Evolutionary conservation across 2,329 filamentous ascomycete species (phyloP), one percentile per base, ranked within the genome.

Genomic region (Pseudogymnoascus sp.): DNA sequence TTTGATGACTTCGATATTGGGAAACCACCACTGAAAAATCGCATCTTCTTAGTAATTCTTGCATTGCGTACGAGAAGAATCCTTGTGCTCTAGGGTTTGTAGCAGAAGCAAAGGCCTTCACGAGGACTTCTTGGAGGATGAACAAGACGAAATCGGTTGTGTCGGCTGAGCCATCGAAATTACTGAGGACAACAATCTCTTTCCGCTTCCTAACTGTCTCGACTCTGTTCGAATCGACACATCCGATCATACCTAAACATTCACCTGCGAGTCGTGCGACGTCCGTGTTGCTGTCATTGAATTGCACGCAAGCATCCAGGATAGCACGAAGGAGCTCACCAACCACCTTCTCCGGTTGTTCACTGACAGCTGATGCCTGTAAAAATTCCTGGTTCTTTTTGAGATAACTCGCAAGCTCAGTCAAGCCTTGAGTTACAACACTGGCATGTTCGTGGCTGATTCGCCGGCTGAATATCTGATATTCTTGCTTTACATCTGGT

Each of bases 31-130:
- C 83, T 9, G 57, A 58, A 69, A 97, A 86, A 28, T 88, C 86
- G 69, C 89, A 90, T 66, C 87, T 85, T 47, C 87, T 86, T 3
- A 97, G 81, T 39, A 97, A 81, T 68, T 96, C 88, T 73, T 99
- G 94, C 86, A 99, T 97, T 1, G 88, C 90, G 74, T 89, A 99
- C 1, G 93, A 93, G 16, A 99, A 80, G 70, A 95, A 96, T 0
- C 92, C 92, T 73, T 97, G 94, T 5, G 92, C 82, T 65, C 86
- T 87, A 2, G 92, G 89, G 71, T 97, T 95, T 0, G 89, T 94
- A 1, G 90, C 89, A 1, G 93, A 96, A 43, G 96, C 78, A 70
- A 99, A 99, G 0, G 92, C 88, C 63, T 92, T 92, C 25, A 97
- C 91, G 9, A 99, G 78, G 6, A 96, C 88, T 70, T 95, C 83